Evolutionary conservation across 495 filamentous ascomycete species (phyloP), one percentile per base, ranked within the genome.

Genomic region (Acidiella bohemica): DNA sequence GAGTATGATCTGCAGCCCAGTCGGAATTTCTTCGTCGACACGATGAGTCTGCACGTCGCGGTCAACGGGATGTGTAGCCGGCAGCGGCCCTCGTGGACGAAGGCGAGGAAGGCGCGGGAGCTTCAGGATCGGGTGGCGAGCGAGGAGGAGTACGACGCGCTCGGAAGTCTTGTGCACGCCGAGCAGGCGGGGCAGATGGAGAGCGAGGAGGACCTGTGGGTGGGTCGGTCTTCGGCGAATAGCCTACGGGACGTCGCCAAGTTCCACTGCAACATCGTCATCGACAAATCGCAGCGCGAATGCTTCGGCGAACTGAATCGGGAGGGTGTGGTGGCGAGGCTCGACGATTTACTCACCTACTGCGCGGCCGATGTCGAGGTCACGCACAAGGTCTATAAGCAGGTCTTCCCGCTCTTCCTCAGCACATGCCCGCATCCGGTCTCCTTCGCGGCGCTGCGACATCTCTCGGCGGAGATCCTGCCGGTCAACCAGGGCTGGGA

Each of bases 41-140:
- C 90, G 2, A 99, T 99, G 90, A 94, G 86, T 7, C 67, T 99
- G 36, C 90, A 99, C 56, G 87, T 95, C 6, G 90, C 90, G 10
- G 87, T 94, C 7, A 99, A 99, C 53, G 90, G 90, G 22, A 99
- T 99, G 90, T 99, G 90, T 56, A 95, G 90, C 8, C 80, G 80
- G 39, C 90, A 99, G 58, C 71, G 90, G 36, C 90, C 90, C 7
- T 90, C 83, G 0, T 99, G 90, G 90, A 81, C 93, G 77, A 90
- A 85, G 47, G 81, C 92, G 53, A 80, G 82, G 52, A 99, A 99
- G 55, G 80, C 76, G 46, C 73, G 78, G 49, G 87, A 94, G 48
- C 52, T 93, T 32, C 66, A 83, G 28, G 86, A 94, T 38, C 83
- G 80, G 56, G 75, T 90, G 34, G 71, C 80, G 11, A 76, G 61